These are phyloP conservation scores for Alternaria panax DNA, from an alignment of 2,329 filamentous ascomycete species.

Conservation along the genomic window DNA sequence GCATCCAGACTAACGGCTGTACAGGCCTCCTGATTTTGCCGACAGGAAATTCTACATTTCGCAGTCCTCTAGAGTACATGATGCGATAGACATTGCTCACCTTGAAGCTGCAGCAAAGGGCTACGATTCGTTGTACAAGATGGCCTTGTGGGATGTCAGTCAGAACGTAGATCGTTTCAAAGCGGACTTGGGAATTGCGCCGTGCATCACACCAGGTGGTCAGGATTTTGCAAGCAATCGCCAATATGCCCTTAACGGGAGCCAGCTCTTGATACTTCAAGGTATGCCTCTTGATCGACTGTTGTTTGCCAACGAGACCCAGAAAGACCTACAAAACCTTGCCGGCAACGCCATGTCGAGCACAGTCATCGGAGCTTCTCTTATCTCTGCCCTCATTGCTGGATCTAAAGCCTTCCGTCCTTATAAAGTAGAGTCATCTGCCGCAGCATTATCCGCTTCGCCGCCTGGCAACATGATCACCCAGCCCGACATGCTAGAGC, in stretches of 20 bases:
- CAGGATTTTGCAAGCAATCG: constrained; percentile 67
- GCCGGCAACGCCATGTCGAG: constrained; percentile 83
- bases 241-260: constrained; percentile 67
- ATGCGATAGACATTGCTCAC: constrained; percentile 70
- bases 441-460: neutral
- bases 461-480: neutral
- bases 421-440: neutral
- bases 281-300: constrained; percentile 71
- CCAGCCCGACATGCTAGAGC: neutral
- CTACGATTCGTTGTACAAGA: constrained; percentile 67
- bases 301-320: constrained; percentile 67
- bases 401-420: constrained; percentile 22
- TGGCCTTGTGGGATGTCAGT: constrained; percentile 66
- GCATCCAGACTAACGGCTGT: neutral
- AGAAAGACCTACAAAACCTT: constrained; percentile 68
- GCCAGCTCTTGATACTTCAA: constrained; percentile 71
- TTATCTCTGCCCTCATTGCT: constrained; percentile 65
- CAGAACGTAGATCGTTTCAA: constrained; percentile 73
- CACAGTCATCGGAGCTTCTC: constrained; percentile 71
- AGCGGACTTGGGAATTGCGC: constrained; percentile 64
- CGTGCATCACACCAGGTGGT: constrained; percentile 73
- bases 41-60: constrained; percentile 59
- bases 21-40: constrained; percentile 62
- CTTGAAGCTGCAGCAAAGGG: constrained; percentile 58
- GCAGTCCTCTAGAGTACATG: constrained; percentile 67